phyloP scores from a whole-genome alignment of 2,329 filamentous ascomycete genomes.

The Westerdykella ornata region DNA sequence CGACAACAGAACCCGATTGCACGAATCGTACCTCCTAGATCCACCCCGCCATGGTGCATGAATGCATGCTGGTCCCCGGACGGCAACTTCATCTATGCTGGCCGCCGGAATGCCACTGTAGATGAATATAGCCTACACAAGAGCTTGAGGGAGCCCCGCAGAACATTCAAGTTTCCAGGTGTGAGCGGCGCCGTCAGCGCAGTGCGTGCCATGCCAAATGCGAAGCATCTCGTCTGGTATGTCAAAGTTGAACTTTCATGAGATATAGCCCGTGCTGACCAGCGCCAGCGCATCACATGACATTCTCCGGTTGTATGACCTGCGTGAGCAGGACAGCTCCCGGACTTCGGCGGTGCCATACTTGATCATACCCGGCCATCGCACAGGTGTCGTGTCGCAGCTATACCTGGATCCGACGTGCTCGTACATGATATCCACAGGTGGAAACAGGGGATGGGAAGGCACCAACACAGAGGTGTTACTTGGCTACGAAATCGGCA shows the following conservation, averaged over 20 bases:
- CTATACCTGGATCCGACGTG: slow-evolving; percentile 84
- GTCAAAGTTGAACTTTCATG: slow-evolving; percentile 13
- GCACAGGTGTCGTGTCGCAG: slow-evolving; percentile 80
- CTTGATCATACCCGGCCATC: slow-evolving; percentile 86
- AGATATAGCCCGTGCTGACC: slow-evolving; percentile 9
- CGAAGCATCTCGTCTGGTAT: slow-evolving; percentile 80
- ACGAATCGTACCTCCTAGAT: slow-evolving; percentile 64
- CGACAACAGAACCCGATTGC: slow-evolving; percentile 71
- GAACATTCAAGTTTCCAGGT: slow-evolving; percentile 78
- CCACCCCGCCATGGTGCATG: slow-evolving; percentile 94
- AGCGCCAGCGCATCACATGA: slow-evolving; percentile 74
- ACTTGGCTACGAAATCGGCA: slow-evolving; percentile 84
- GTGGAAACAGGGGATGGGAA: slow-evolving; percentile 92
- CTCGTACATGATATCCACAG: slow-evolving; percentile 83
- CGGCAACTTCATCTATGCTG: slow-evolving; percentile 91
- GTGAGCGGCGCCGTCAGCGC: slow-evolving; percentile 88
- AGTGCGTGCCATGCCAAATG: slow-evolving; percentile 85
- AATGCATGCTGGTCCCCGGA: slow-evolving; percentile 94
- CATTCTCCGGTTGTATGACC: slow-evolving; percentile 86
- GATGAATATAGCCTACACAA: slow-evolving; percentile 91
- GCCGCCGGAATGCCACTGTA: slow-evolving; percentile 82
- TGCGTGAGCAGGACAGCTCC: slow-evolving; percentile 56
- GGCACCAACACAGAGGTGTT: slow-evolving; percentile 82
- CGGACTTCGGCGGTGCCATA: slow-evolving; percentile 83
- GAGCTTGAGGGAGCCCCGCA: slow-evolving; percentile 64